Evolutionary conservation across 1,284 basidiomycete genomes (phyloP).

Genomic region (Marasmius fiardii): DNA sequence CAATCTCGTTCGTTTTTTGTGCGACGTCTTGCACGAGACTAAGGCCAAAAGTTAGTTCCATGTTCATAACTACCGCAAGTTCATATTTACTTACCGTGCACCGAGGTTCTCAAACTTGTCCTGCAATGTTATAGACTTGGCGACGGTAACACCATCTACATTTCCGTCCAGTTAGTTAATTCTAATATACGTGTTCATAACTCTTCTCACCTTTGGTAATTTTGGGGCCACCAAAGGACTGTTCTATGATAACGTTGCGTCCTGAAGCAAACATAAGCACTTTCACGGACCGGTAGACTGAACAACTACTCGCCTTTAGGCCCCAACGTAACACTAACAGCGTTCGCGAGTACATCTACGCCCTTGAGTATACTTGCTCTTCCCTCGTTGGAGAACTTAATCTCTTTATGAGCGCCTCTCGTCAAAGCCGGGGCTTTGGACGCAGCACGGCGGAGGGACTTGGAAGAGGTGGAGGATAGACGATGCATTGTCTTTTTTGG

Average conservation of each 20-base stretch:
- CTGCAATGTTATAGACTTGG: slow-evolving; percentile 91
- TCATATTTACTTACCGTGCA: slow-evolving; percentile 73
- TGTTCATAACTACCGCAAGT: background rate
- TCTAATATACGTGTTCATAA: background rate
- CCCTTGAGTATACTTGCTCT: slow-evolving; percentile 92
- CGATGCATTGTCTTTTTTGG: slow-evolving; percentile 37
- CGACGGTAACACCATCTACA: slow-evolving; percentile 98
- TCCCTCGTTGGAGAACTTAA: slow-evolving; percentile 96
- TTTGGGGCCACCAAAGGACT: slow-evolving; percentile 96
- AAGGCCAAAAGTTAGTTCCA: background rate
- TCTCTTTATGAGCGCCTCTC: slow-evolving; percentile 90
- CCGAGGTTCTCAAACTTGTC: slow-evolving; percentile 99
- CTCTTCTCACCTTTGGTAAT: slow-evolving; percentile 82
- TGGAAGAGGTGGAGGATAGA: slow-evolving; percentile 41
- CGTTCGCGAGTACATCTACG: slow-evolving; percentile 95
- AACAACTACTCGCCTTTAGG: slow-evolving; percentile 75
- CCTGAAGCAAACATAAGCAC: slow-evolving; percentile 43
- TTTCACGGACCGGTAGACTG: background rate
- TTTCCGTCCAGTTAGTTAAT: background rate
- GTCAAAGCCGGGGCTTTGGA: slow-evolving; percentile 37
- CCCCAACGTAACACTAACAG: slow-evolving; percentile 92
- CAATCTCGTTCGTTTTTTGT: slow-evolving; percentile 95
- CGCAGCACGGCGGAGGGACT: slow-evolving; percentile 43
- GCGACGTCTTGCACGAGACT: slow-evolving; percentile 96
- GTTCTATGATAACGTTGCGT: slow-evolving; percentile 98